Evolutionary conservation across 2,329 filamentous ascomycete genomes (phyloP), one percentile per base, ranked within the genome.

Genomic region (Chrysoporthe puriensis): DNA sequence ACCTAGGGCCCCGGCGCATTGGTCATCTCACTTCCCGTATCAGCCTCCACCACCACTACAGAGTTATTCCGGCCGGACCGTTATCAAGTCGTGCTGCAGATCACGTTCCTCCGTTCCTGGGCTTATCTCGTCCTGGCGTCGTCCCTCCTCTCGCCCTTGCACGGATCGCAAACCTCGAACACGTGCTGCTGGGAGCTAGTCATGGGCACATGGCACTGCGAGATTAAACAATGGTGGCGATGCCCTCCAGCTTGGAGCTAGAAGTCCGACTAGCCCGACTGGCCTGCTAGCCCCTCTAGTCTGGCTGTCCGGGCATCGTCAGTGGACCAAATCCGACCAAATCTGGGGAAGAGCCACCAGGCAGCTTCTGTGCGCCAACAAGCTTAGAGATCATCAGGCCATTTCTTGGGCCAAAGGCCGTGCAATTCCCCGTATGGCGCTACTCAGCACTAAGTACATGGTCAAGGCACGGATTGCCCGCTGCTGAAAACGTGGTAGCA

Each of bases 231-330:
- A 34, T 54, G 26, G 50, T 21, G 50, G 50, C 32, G 21, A 54
- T 54, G 50, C 5, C 50, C 50, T 34, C 21, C 50, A 16, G 50
- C 21, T 26, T 54, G 50, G 11, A 34, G 50, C 48, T 52, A 52
- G 11, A 14, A 13, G 48, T 5, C 21, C 9, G 48, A 11, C 50
- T 13, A 13, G 48, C 6, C 21, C 9, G 48, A 11, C 50, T 13
- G 14, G 50, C 43, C 57, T 66, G 57, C 57, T 66, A 62, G 66
- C 48, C 40, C 40, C 48, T 52, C 48, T 64, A 64, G 54, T 36
- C 26, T 16, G 5, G 21, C 50, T 54, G 50, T 54, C 50, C 32
- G 50, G 50, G 21, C 26, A 32, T 54, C 26, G 50, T 26, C 50
- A 16, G 50, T 54, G 50, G 50, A 26, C 32, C 32, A 21, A 13